Percentiles rank a stretch among this genome's conserved stretches.
phyloP scores from a whole-genome alignment of 805 yeast genomes.

The Starmerella bombicola region DNA sequence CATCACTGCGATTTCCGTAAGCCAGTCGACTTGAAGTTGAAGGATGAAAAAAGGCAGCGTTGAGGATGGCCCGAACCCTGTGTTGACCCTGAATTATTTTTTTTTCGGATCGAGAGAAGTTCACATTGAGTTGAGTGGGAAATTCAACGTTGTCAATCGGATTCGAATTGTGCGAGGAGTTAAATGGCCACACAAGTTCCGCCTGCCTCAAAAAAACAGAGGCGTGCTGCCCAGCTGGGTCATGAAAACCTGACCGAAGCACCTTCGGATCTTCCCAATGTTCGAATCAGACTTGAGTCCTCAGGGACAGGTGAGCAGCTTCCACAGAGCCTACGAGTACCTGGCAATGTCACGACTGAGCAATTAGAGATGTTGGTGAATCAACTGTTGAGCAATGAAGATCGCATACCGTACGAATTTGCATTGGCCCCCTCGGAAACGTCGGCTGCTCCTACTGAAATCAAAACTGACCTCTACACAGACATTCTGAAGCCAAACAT shows the following conservation, averaged over 20 bases:
- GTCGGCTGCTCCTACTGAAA: conserved; percentile 42
- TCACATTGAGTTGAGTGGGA: too few relatives aligned
- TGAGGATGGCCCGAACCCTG: too few relatives aligned
- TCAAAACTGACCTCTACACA: conserved; percentile 60
- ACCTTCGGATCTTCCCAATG: conserved; percentile 76
- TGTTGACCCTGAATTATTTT: too few relatives aligned
- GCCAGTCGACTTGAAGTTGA: too few relatives aligned
- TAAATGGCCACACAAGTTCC: conserved; percentile 89
- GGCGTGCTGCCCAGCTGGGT: conserved; percentile 36
- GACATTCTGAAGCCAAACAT: conserved; percentile 78
- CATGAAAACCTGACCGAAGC: conserved; percentile 47
- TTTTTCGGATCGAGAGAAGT: too few relatives aligned
- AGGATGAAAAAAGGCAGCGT: too few relatives aligned
- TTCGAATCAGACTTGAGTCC: conserved; percentile 78
- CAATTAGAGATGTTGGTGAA: conserved; percentile 83
- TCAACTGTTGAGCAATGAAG: conserved; percentile 52
- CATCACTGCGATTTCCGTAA: too few relatives aligned
- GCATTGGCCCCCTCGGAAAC: conserved; percentile 36
- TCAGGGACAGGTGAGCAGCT: conserved; percentile 79
- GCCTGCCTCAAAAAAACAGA: conserved; percentile 83
- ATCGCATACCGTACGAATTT: conserved; percentile 83
- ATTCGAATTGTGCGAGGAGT: too few relatives aligned
- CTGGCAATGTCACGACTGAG: conserved; percentile 71
- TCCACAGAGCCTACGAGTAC: conserved; percentile 81
- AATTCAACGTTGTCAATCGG: too few relatives aligned